Base-by-base conservation (phyloP, 2,329 filamentous ascomycete species). In the Colletotrichum sp. region DNA sequence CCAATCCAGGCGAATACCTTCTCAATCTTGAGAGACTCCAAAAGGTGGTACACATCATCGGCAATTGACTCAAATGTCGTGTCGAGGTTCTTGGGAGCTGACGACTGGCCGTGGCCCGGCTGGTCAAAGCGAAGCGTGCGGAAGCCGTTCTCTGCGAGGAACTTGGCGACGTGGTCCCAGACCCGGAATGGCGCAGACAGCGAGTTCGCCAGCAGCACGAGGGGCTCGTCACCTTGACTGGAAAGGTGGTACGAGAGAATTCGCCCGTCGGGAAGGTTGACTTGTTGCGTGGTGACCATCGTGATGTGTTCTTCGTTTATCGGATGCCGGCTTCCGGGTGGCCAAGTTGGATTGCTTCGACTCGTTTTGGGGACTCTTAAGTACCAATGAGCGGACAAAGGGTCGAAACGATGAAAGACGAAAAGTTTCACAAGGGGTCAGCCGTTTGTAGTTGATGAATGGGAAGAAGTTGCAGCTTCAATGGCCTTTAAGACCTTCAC, bases 81-180 rank as follows among this genome's bases (percentile, higher is more conserved):
- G 4, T 81, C 79, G 18, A 86, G 79, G 7, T 81, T 78, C 16
- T 78, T 70, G 6, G 86, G 85, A 1, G 80, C 80, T 0, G 80
- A 80, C 3, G 86, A 88, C 16, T 67, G 74, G 52, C 86, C 86
- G 71, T 88, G 86, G 43, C 86, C 86, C 0, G 86, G 85, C 55
- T 85, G 84, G 74, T 87, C 84, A 76, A 85, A 88, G 43, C 85
- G 83, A 16, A 88, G 79, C 21, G 84, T 83, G n/a, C 82, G 82
- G 76, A 84, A 86, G 24, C 84, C 85, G 38, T 79, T 78, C 2
- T 76, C 73, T 59, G 82, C 81, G 59, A 88, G 78, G 12, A 79
- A 68, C 14, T 80, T 77, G 48, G 86, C 82, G 10, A 87, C 81
- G 52, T 79, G 81, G 71, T 87, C 86, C 86, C 86, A 88, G 5